phyloP scores from a whole-genome alignment of 331 rosid genomes.

The Acacia concinna region DNA sequence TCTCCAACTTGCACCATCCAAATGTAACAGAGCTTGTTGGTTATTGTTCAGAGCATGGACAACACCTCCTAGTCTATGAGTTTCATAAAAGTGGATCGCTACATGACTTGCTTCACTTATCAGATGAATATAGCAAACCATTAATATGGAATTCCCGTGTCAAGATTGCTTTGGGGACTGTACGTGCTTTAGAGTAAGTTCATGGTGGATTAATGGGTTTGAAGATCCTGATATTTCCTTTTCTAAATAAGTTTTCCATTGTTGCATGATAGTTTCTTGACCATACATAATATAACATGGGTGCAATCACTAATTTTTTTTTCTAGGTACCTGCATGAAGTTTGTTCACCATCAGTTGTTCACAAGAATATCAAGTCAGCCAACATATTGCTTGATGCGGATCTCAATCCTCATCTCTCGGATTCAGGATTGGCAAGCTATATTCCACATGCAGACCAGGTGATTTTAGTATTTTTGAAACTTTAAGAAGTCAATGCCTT shows the following conservation, averaged over 20 bases:
- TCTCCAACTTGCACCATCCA: constrained; percentile 76
- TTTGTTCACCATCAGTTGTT: constrained; percentile 86
- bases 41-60: constrained; percentile 93
- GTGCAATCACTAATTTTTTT: constrained; percentile 29
- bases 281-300: constrained; percentile 3
- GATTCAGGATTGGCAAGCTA: constrained; percentile 81
- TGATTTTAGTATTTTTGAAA: constrained; percentile 27
- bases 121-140: constrained; percentile 73
- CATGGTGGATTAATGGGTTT: constrained; percentile 1
- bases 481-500: constrained; percentile 12
- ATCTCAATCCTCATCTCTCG: constrained; percentile 91
- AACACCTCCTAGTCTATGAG: constrained; percentile 82
- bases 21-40: constrained; percentile 88
- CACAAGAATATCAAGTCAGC: constrained; percentile 86
- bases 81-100: constrained; percentile 78
- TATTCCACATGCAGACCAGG: constrained; percentile 72
- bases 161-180: constrained; percentile 91
- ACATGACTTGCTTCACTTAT: constrained; percentile 80
- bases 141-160: constrained; percentile 89
- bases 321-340: constrained; percentile 93
- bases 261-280: background rate
- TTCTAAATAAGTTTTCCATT: constrained; percentile 10
- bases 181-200: constrained; percentile 93
- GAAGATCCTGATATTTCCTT: constrained; percentile 21
- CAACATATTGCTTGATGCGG: constrained; percentile 85